Conservation (phyloP, 148 eudicot genomes). For the Rhododendron henanense region DNA sequence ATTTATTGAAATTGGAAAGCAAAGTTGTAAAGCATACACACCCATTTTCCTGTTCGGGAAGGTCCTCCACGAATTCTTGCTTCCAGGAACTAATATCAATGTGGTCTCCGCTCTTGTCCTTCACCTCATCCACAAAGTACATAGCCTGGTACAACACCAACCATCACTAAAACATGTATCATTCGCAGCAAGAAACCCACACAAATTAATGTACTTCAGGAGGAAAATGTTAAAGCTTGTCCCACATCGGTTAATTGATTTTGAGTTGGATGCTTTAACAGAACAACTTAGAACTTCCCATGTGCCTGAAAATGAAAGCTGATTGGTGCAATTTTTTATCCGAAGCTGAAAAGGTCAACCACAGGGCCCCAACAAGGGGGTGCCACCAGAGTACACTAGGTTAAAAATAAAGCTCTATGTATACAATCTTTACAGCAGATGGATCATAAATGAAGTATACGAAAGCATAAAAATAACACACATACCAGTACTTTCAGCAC, state of each 20-base stretch:
- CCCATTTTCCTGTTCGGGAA: slow-evolving; percentile 88
- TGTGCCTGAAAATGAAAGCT: not conserved
- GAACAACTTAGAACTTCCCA: not conserved
- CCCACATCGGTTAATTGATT: too few species aligned
- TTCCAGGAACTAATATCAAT: slow-evolving; percentile 77
- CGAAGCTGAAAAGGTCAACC: not conserved
- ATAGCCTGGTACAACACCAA: slow-evolving; percentile 46
- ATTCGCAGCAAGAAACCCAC: slow-evolving; percentile 4
- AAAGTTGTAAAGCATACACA: slow-evolving; percentile 17
- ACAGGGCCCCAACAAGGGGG: not conserved
- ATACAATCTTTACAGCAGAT: not conserved
- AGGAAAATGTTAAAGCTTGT: not conserved
- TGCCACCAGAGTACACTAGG: not conserved
- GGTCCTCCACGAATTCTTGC: slow-evolving; percentile 64
- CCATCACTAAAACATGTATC: not conserved
- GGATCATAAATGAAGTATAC: not conserved
- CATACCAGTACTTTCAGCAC: slow-evolving; percentile 75
- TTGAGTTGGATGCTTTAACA: too few species aligned
- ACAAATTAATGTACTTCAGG: not conserved
- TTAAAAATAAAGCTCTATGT: not conserved
- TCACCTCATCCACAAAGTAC: slow-evolving; percentile 81
- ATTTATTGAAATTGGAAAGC: not conserved
- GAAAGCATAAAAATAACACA: not conserved
- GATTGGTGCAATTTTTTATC: not conserved
- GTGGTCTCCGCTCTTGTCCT: slow-evolving; percentile 74